These are phyloP conservation scores for Aspergillus ellipticus DNA, from an alignment of 495 filamentous ascomycete genomes.

Conservation along the genomic window DNA sequence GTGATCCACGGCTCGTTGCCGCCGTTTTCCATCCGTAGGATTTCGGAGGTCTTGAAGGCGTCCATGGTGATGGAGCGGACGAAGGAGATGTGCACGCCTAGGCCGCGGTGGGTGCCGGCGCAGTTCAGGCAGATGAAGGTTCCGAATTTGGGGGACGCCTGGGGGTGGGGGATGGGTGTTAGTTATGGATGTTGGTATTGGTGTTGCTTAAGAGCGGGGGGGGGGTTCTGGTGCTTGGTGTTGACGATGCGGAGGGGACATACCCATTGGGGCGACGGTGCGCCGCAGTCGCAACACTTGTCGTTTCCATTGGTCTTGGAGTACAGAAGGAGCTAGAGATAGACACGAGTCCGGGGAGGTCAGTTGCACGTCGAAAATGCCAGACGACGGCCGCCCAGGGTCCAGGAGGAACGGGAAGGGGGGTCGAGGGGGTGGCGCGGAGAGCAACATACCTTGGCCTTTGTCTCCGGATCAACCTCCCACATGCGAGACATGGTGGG, in stretches of 20 bases:
- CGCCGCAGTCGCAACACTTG: conserved; percentile 87
- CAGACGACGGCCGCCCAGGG: neutral
- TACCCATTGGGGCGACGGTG: conserved; percentile 92
- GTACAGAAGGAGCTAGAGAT: conserved; percentile 70
- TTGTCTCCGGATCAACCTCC: conserved; percentile 96
- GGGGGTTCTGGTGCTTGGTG: neutral
- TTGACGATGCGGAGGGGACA: conserved; percentile 7
- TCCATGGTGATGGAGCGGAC: conserved; percentile 97
- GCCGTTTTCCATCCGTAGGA: conserved; percentile 79
- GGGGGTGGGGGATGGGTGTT: neutral
- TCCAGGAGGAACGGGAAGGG: neutral
- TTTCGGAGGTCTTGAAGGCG: conserved; percentile 85
- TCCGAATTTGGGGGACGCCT: conserved; percentile 70
- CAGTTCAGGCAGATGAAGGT: conserved; percentile 97
- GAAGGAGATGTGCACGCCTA: conserved; percentile 98
- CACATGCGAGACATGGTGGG: conserved; percentile 66
- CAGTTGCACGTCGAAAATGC: conserved; percentile 8
- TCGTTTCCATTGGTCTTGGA: conserved; percentile 86
- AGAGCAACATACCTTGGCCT: conserved; percentile 67
- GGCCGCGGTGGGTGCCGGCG: conserved; percentile 88
- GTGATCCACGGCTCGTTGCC: conserved; percentile 81
- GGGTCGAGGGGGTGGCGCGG: conserved; percentile 1
- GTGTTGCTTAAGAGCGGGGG: conserved; percentile 43
- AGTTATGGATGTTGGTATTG: conserved; percentile 3
- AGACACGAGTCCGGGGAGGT: conserved; percentile 6